Evolutionary conservation across 1,284 basidiomycete genomes (phyloP), one percentile per base, ranked within the genome.

Genomic region (Leccinum subrobustum): DNA sequence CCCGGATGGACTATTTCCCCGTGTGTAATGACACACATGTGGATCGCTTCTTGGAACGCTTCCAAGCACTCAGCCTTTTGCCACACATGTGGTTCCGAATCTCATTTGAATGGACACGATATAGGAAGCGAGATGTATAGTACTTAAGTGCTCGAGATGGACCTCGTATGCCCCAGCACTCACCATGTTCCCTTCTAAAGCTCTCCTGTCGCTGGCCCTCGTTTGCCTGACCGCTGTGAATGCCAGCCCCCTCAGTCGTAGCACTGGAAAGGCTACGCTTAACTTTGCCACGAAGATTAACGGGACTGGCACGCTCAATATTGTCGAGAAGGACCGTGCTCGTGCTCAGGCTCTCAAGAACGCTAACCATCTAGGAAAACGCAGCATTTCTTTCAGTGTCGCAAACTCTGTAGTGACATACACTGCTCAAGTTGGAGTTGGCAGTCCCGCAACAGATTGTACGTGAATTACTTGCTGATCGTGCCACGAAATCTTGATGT

Each of bases 361-460:
- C 25, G 33, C 16, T 29, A 35, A 23, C 5, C 31, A 48, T n/a
- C 48, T 27, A 9, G 31, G 8, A 6, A 52, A 53, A 33, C 60
- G 53, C 6, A n/a, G 47, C n/a, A 55, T 7, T 35, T 56, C 58
- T 23, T 27, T 64, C 50, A 56, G 44, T n/a, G n/a, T 64, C 31
- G 53, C 58, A 3, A 67, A 70, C 16, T 27, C 47, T 8, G 58
- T 20, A 56, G 70, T 76, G 27, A 71, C 68, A 47, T 80, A 78
- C 68, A 71, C 71, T 3, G 70, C 75, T 11, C 64, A 71, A 4
- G 75, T 78, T 57, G 80, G 79, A 42, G 72, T 83, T 23, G 82
- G 81, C 14, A 73, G 58, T 52, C 80, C 81, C 14, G 65, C 81
- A 3, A 78, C 76, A 4, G 39, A 77, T n/a, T 81, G 81, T 75